Base-by-base conservation (phyloP, 2,329 filamentous ascomycete species). In the Metarhizium anisopliae region DNA sequence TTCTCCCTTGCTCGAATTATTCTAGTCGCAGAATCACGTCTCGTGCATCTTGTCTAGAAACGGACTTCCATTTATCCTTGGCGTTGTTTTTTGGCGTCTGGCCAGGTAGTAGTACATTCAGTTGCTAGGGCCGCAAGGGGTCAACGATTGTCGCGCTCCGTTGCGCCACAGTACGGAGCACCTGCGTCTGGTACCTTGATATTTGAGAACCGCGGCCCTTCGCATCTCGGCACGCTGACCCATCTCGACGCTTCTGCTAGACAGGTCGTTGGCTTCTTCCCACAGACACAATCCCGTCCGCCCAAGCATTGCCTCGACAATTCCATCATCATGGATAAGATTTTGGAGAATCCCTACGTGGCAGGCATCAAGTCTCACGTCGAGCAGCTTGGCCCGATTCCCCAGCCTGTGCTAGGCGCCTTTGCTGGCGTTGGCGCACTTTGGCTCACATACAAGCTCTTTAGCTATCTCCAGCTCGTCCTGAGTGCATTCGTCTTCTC, bases 401-500 rank as follows among this genome's bases (percentile, higher is more conserved):
- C 79, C 38, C 73, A 73, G 60, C 62, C 69, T 35, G 70, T 74
- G 16, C 73, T 77, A 59, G 73, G 74, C 66, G 73, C 71, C 20
- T 67, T 83, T 51, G 77, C 77, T 51, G 76, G 71, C 40, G 60
- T 85, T 53, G 87, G 87, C 51, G 80, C 80, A 55, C 68, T 87
- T 50, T 82, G 77, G 61, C 61, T 88, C 50, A 75, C 74, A 58
- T 76, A 70, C 59, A 83, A 83, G 67, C 67, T 81, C 20, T 64
- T 85, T 55, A 82, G 77, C 66, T 83, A 83, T 63, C 61, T 84
- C 53, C 77, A 77, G 59, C 78, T 90, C 43, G 62, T 90, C 50
- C 68, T 88, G 57, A 86, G 83, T 67, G 73, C 86, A 43, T 90
- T 92, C 66, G 67, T 92, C 56, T 76, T 91, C 10, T 76, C 76